These are phyloP conservation scores for Ophiostoma sp. DNA, from an alignment of 2,329 filamentous ascomycete genomes.

Conservation along the genomic window DNA sequence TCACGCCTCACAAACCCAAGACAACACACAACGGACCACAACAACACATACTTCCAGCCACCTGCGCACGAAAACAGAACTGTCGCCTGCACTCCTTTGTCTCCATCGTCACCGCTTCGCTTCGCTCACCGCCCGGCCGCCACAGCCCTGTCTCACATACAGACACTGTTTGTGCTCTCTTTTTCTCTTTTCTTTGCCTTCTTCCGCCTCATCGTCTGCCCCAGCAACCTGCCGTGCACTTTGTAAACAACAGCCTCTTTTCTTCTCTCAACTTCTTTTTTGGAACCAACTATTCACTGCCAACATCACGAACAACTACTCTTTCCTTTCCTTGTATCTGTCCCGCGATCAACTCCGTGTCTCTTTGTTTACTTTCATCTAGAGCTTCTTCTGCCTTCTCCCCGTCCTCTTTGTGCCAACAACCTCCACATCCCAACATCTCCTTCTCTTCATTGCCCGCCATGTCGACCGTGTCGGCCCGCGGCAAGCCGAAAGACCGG, in stretches of 20 bases:
- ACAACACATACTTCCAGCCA: neutral
- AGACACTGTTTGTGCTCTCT: slow-evolving; percentile 1
- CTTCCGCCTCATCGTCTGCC: slow-evolving; percentile 16
- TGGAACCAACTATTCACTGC: neutral
- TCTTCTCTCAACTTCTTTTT: neutral
- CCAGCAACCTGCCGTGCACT: slow-evolving; percentile 22
- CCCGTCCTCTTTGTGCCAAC: neutral
- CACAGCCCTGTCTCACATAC: slow-evolving; percentile 21
- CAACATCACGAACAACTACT: neutral
- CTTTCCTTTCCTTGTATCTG: neutral
- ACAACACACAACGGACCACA: neutral
- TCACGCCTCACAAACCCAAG: neutral
- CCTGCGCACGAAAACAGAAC: slow-evolving; percentile 5
- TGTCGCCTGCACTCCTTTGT: slow-evolving; percentile 9
- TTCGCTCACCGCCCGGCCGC: slow-evolving; percentile 5
- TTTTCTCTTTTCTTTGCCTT: neutral
- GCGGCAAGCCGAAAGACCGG: slow-evolving; percentile 40
- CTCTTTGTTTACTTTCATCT: slow-evolving; percentile 3
- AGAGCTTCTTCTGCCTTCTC: neutral
- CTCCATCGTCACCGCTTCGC: slow-evolving; percentile 17
- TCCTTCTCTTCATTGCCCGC: slow-evolving; percentile 9
- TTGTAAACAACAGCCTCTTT: slow-evolving; percentile 18
- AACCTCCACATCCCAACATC: neutral
- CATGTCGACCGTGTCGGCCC: slow-evolving; percentile 36
- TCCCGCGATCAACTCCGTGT: neutral